phyloP scores from a whole-genome alignment of 148 eudicot genomes.

The Tetragonia tetragonoides region DNA sequence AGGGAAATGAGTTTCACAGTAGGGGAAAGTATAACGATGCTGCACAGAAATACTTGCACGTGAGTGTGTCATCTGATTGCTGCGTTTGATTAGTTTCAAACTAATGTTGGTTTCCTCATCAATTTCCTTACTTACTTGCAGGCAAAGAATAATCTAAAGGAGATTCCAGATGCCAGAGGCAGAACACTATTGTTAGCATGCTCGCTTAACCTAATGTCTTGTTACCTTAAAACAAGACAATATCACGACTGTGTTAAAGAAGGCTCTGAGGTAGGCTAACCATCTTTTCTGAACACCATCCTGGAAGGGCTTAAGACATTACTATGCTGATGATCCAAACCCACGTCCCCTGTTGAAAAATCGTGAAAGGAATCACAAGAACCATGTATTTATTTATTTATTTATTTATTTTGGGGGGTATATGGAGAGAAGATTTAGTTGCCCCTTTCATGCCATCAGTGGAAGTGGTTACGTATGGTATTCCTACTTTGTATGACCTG shows the following conservation, averaged over 20 bases:
- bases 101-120: background rate
- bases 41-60: slow-evolving; percentile 73
- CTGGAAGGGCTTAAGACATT: background rate
- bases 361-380: background rate
- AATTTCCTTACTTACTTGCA: slow-evolving; percentile 24
- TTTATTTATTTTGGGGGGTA: background rate
- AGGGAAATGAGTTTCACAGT: slow-evolving; percentile 89
- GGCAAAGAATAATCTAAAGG: slow-evolving; percentile 86
- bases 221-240: slow-evolving; percentile 80
- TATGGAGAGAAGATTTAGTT: background rate
- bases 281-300: background rate
- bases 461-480: background rate
- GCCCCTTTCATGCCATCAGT: background rate
- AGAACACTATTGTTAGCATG: slow-evolving; percentile 61
- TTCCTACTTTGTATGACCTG: slow-evolving; percentile 1
- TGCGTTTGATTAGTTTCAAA: background rate
- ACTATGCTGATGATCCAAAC: background rate
- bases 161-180: slow-evolving; percentile 55
- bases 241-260: slow-evolving; percentile 75
- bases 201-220: slow-evolving; percentile 96
- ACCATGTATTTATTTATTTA: background rate
- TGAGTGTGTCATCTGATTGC: slow-evolving; percentile 40
- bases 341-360: background rate
- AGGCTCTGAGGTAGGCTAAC: slow-evolving; percentile 73
- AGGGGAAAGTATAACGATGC: slow-evolving; percentile 78